Evolutionary conservation across 139 green algal genomes (phyloP).

Genomic region (Coelastrella sp.): DNA sequence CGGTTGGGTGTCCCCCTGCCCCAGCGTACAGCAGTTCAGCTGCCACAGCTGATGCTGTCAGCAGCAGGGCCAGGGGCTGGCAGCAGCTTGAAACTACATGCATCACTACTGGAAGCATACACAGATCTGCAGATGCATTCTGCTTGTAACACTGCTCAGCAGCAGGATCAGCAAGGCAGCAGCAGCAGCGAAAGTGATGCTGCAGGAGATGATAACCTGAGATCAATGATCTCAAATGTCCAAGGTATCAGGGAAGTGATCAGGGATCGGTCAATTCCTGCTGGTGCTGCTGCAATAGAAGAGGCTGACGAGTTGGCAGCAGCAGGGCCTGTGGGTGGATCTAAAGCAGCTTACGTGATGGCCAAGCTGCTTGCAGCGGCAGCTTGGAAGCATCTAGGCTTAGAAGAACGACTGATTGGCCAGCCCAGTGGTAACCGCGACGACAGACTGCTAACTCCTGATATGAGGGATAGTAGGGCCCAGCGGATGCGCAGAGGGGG

Average conservation of each 20-base stretch:
- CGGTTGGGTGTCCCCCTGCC: conserved; percentile 19
- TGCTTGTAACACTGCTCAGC: too few species aligned
- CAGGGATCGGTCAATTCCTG: not conserved
- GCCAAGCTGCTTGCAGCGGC: conserved; percentile 32
- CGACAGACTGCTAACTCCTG: not conserved
- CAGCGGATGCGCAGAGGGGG: too few species aligned
- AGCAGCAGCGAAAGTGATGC: not conserved
- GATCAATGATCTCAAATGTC: not conserved
- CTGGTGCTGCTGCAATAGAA: not conserved
- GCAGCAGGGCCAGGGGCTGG: not conserved
- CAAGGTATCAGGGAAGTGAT: not conserved
- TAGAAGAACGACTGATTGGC: not conserved
- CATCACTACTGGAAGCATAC: not conserved
- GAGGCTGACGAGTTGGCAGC: conserved; percentile 11
- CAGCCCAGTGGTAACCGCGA: not conserved
- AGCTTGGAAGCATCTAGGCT: conserved; percentile 8
- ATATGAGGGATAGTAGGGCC: not conserved
- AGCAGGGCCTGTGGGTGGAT: conserved; percentile 12
- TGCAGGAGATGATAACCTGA: not conserved
- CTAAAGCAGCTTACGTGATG: conserved; percentile 31
- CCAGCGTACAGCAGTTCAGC: conserved; percentile 30
- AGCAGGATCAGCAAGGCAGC: conserved; percentile 16
- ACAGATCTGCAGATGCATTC: conserved; percentile 11
- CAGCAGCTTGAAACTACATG: conserved; percentile 18
- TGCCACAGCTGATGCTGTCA: conserved; percentile 10